phyloP scores from a whole-genome alignment of 2,329 filamentous ascomycete species.

The Cytospora piceae region DNA sequence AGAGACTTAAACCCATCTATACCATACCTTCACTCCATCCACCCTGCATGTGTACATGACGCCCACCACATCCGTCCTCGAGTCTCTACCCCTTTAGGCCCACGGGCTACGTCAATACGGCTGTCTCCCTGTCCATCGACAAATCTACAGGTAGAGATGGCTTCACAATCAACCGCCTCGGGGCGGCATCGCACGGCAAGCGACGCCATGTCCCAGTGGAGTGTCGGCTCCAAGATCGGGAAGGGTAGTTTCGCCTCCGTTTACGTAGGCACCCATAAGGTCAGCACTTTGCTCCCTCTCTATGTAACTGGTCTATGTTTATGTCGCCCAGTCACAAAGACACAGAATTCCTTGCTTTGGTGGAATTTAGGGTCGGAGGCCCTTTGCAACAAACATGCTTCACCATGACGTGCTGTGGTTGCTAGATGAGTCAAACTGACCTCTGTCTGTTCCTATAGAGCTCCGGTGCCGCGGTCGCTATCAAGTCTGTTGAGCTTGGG shows the following conservation, averaged over 20 bases:
- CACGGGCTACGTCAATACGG: constrained; percentile 36
- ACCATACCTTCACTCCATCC: constrained; percentile 31
- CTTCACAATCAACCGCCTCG: constrained; percentile 35
- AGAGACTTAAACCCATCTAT: constrained; percentile 10
- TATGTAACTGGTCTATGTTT: background rate
- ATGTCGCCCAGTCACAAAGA: background rate
- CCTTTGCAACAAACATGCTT: background rate
- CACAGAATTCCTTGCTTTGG: background rate
- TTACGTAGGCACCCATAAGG: constrained; percentile 83
- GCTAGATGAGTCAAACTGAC: constrained; percentile 25
- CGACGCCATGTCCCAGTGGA: constrained; percentile 71
- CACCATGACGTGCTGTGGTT: constrained; percentile 7
- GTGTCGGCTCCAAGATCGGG: constrained; percentile 86
- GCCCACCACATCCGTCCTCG: constrained; percentile 35
- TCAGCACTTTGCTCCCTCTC: constrained; percentile 48
- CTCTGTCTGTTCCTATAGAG: constrained; percentile 54
- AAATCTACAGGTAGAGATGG: constrained; percentile 38
- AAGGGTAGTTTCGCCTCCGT: constrained; percentile 98
- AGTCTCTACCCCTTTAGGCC: constrained; percentile 37
- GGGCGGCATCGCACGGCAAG: constrained; percentile 37
- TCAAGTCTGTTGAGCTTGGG: constrained; percentile 92
- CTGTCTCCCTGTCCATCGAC: constrained; percentile 36
- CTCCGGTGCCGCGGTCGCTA: constrained; percentile 81
- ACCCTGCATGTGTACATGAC: constrained; percentile 38
- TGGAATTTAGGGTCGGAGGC: background rate